Evolutionary conservation across 305 asterid species (phyloP).

Genomic region (Fraxinus nigra): DNA sequence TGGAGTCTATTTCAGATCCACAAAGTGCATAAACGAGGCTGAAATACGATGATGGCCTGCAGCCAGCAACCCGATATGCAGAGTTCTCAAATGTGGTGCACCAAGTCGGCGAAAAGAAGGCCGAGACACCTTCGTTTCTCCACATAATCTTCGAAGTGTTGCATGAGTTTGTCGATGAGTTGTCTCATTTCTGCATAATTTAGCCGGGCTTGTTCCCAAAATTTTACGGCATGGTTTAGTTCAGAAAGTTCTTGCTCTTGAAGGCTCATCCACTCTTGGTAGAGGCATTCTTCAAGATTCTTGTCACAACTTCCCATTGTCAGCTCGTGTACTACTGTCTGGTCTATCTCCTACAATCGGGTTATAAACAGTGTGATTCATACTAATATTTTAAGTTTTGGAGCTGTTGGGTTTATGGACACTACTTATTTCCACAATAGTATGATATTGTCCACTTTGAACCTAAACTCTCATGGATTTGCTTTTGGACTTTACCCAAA

Average conservation of each 20-base stretch:
- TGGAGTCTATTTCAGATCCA: conserved; percentile 18
- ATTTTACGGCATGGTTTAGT: background rate
- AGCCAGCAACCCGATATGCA: conserved; percentile 25
- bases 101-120: conserved; percentile 23
- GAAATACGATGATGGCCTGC: conserved; percentile 28
- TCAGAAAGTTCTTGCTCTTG: conserved; percentile 28
- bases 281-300: background rate
- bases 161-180: background rate
- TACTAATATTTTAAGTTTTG: background rate
- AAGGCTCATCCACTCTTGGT: conserved; percentile 28
- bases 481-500: too few species aligned
- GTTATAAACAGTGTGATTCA: background rate
- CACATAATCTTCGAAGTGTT: conserved; percentile 13
- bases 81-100: conserved; percentile 25
- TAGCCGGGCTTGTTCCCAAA: background rate
- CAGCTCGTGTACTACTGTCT: background rate
- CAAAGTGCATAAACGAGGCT: conserved; percentile 26
- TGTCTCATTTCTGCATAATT: background rate
- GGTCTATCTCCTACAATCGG: background rate
- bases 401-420: too few species aligned
- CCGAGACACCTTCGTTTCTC: conserved; percentile 8
- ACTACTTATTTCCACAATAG: too few species aligned
- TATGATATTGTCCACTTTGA: too few species aligned
- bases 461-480: too few species aligned
- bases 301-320: background rate